Percentiles rank a stretch among this genome's conserved stretches.
phyloP scores from a whole-genome alignment of 805 yeast species.

The Candida nonsorbophila region DNA sequence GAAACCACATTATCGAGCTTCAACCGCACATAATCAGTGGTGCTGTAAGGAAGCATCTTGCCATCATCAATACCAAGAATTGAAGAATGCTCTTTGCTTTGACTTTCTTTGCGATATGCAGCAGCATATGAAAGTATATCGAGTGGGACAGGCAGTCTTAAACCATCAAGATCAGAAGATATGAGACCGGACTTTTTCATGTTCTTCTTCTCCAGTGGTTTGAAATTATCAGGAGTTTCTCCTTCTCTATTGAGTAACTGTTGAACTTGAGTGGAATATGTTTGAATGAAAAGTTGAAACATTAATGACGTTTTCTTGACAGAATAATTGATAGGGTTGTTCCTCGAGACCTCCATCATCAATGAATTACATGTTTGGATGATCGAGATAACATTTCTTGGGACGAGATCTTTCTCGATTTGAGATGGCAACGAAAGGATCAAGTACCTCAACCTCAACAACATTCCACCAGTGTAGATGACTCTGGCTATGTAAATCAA shows the following conservation, averaged over 20 bases:
- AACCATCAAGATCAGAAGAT: not conserved
- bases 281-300: constrained; percentile 54
- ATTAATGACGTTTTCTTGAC: constrained; percentile 52
- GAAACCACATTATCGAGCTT: too few relatives aligned
- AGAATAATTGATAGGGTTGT: constrained; percentile 38
- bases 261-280: constrained; percentile 52
- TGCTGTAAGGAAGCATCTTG: too few relatives aligned
- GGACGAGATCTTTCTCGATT: constrained; percentile 41
- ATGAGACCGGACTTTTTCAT: not conserved
- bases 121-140: not conserved
- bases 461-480: constrained; percentile 62
- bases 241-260: constrained; percentile 20
- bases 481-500: constrained; percentile 51
- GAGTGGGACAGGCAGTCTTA: not conserved
- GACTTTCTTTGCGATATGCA: too few relatives aligned
- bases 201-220: not conserved
- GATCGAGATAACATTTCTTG: constrained; percentile 36
- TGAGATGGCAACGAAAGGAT: constrained; percentile 48
- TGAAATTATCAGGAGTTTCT: constrained; percentile 16
- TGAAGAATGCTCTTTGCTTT: too few relatives aligned
- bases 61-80: too few relatives aligned
- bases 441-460: constrained; percentile 51
- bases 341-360: constrained; percentile 21
- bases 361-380: constrained; percentile 23
- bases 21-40: too few relatives aligned